These are phyloP conservation scores for Ramularia collo-cygni DNA, from an alignment of 2,329 filamentous ascomycete species.

Conservation along the genomic window DNA sequence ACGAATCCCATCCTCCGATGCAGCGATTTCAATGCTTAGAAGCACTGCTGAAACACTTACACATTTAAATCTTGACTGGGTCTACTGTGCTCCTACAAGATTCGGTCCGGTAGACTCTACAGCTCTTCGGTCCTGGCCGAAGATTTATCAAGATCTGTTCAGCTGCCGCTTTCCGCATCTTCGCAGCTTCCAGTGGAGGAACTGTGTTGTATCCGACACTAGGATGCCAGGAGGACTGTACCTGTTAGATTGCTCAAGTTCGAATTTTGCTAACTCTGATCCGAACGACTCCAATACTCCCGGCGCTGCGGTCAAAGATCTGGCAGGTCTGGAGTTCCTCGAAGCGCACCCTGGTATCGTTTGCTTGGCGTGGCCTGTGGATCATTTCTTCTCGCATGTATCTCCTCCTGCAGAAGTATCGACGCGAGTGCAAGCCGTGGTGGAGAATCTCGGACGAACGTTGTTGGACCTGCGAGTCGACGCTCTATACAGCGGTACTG, in stretches of 20 bases:
- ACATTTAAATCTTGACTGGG: constrained; percentile 33
- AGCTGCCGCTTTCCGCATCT: constrained; percentile 37
- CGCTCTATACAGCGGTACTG: constrained; percentile 19
- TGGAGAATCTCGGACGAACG: constrained; percentile 35
- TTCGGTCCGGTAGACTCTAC: constrained; percentile 1
- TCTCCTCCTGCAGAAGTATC: constrained; percentile 22
- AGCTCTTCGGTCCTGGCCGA: constrained; percentile 12
- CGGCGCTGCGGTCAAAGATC: constrained; percentile 1
- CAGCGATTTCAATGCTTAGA: constrained; percentile 15
- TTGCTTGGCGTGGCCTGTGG: constrained; percentile 42
- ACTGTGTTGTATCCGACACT: constrained; percentile 35
- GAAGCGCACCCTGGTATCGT: constrained; percentile 39
- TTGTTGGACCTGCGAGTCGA: constrained; percentile 40
- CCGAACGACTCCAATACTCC: no score
- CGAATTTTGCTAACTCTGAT: no score
- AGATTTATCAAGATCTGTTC: constrained; percentile 29
- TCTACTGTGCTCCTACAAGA: constrained; percentile 16
- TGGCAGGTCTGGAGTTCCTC: constrained; percentile 33
- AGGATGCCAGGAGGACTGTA: constrained; percentile 32
- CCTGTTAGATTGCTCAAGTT: constrained; percentile 24
- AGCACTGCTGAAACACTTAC: constrained; percentile 23
- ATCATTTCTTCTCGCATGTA: constrained; percentile 36
- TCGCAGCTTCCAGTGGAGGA: constrained; percentile 41
- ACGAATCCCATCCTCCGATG: constrained; percentile 16
- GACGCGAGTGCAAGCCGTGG: constrained; percentile 24